Evolutionary conservation across 768 basidiomycete species (phyloP).

Genomic region (Trametopsis cervina): DNA sequence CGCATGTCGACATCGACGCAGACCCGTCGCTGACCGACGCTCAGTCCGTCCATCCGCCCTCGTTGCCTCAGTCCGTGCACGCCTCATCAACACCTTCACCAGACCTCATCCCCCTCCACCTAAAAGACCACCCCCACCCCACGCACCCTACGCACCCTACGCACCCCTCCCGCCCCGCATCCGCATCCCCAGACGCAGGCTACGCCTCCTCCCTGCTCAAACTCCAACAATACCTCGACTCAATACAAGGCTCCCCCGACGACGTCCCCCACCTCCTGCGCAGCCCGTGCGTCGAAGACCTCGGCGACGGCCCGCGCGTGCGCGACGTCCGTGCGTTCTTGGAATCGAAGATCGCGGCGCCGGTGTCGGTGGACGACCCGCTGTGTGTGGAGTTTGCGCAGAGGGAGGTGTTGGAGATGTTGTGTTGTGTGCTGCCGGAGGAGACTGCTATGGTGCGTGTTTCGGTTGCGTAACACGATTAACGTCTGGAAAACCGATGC

Average conservation of each 20-base stretch:
- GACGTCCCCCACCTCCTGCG: slow-evolving; percentile 12
- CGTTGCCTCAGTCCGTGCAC: no score
- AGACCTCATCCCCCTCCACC: neutral
- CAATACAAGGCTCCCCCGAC: neutral
- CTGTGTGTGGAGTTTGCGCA: slow-evolving; percentile 75
- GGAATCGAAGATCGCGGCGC: slow-evolving; percentile 57
- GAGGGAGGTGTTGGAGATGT: slow-evolving; percentile 68
- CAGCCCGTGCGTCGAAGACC: slow-evolving; percentile 64
- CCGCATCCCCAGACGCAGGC: neutral
- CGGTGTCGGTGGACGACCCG: slow-evolving; percentile 54
- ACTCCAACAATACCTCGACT: neutral
- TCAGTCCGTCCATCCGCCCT: no score
- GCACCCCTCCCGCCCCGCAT: neutral
- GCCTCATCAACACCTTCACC: neutral
- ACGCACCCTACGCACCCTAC: neutral
- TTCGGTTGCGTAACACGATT: neutral
- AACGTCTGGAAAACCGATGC: neutral
- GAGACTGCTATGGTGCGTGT: slow-evolving; percentile 62
- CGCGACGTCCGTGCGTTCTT: slow-evolving; percentile 62
- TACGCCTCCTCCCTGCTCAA: neutral
- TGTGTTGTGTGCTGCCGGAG: slow-evolving; percentile 59
- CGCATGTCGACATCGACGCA: no score
- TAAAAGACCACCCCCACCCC: neutral
- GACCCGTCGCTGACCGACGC: no score
- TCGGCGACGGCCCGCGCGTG: slow-evolving; percentile 75